Conservation (phyloP, 148 eudicot species). For the Tetragonia tetragonoides region DNA sequence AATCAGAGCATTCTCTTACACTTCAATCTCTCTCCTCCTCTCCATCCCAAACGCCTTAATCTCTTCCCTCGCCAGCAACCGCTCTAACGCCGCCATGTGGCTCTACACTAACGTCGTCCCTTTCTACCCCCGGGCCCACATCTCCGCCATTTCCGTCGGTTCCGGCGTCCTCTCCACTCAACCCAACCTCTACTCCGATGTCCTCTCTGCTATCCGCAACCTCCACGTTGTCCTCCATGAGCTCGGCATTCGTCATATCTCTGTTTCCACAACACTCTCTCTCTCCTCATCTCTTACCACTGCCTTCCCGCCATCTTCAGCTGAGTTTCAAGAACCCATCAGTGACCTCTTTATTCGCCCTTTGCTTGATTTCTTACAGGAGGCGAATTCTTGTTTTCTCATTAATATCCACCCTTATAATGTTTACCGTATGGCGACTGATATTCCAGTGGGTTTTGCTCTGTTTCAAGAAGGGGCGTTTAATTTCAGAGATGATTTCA, state of each 20-base stretch:
- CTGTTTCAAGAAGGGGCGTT: constrained; percentile 55
- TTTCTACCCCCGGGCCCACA: constrained; percentile 76
- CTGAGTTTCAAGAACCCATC: constrained; percentile 55
- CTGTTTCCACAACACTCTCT: constrained; percentile 71
- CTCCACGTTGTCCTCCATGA: constrained; percentile 41
- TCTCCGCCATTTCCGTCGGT: constrained; percentile 66
- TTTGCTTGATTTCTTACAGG: constrained; percentile 49
- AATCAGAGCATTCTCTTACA: constrained; percentile 63
- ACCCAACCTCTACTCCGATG: constrained; percentile 29
- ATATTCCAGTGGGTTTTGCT: constrained; percentile 65
- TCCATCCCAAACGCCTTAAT: constrained; percentile 62
- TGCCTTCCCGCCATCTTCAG: constrained; percentile 72
- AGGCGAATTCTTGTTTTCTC: constrained; percentile 62
- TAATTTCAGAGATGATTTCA: constrained; percentile 61
- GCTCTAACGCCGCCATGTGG: constrained; percentile 56
- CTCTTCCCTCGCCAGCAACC: constrained; percentile 51
- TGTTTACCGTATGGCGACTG: constrained; percentile 34
- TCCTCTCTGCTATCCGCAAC: constrained; percentile 64
- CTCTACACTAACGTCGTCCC: constrained; percentile 64
- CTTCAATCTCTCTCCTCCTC: constrained; percentile 68
- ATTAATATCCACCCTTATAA: constrained; percentile 61
- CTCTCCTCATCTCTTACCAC: constrained; percentile 40
- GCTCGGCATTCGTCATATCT: constrained; percentile 49
- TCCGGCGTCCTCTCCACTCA: constrained; percentile 27
- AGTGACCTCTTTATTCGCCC: constrained; percentile 44